These are phyloP conservation scores for Microstegium vimineum DNA, from an alignment of 176 grass and related monocot species.

Conservation along the genomic window DNA sequence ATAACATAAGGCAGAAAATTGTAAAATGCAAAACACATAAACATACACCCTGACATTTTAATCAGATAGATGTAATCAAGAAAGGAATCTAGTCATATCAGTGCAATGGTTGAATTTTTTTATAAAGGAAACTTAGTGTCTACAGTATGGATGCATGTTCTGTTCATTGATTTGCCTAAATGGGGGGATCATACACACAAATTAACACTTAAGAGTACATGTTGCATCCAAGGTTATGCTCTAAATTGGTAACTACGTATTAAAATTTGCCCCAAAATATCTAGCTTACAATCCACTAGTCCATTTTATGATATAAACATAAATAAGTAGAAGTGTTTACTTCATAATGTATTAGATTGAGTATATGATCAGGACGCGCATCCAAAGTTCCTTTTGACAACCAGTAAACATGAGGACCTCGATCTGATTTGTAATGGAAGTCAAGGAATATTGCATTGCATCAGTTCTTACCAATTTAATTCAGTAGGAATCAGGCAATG, in stretches of 20 bases:
- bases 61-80: neutral
- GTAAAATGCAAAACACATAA: neutral
- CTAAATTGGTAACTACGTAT: neutral
- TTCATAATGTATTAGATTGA: conserved; percentile 97
- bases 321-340: conserved; percentile 42
- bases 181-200: neutral
- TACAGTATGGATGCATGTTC: neutral
- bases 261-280: neutral
- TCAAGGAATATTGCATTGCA: conserved; percentile 46
- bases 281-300: neutral
- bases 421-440: conserved; percentile 61
- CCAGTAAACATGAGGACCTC: conserved; percentile 80
- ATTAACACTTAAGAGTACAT: neutral
- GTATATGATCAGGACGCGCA: conserved; percentile 66
- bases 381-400: conserved; percentile 71
- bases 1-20: neutral
- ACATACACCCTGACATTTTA: neutral
- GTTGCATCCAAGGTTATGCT: neutral
- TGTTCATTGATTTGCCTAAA: neutral
- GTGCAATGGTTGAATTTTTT: neutral
- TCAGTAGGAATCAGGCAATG: neutral
- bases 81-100: neutral
- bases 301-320: conserved; percentile 3
- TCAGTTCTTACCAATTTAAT: conserved; percentile 2
- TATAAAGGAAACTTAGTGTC: neutral